Evolutionary conservation across 1,139 yeast species (phyloP), one percentile per base, ranked within the genome.

Genomic region (Hanseniaspora gamundiae): DNA sequence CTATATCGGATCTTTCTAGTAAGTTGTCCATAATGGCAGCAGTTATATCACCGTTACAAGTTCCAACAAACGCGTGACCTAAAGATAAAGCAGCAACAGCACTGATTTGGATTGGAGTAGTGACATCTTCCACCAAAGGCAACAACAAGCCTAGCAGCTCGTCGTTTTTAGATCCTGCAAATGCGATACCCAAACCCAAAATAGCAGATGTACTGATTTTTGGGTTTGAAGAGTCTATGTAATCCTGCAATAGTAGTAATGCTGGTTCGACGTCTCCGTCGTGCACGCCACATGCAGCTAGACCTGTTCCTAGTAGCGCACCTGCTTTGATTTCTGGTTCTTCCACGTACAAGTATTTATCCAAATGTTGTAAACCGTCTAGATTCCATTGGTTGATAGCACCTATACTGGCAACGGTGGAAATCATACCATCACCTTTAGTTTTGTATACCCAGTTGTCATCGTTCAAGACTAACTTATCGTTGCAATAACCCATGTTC

Each of bases 241-340:
- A 85, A 51, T 91, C 98, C 60, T 81, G 88, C 49, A 85, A 69
- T 52, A 91, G 68, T 22, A 94, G 80, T 51, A 85, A 71, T 4
- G 96, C 94, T 5, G 97, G 94, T 54, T 88, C 97, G 41, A 87
- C 86, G 49, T 91, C 98, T 22, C 60, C 62, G 60, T 91, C 95
- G 61, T 86, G 95, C 46, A 93, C 93, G 63, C 94, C 94, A 28
- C 94, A 74, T 35, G 94, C 85, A n/a, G 86, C 82, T 43, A 93
- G 73, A 64, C 98, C 98, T 62, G 87, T 86, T 63, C 97, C 99
- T 52, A 93, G 72, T 49, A 91, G 70, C 4, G 98, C 95, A 65
- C 99, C 99, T 11, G 97, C 96, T 65, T 86, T 86, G 52, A 88
- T 78, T 57, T 86, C 91, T 48, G 79, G 81, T 56, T 87, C 95